Conservation (phyloP, 306 rosid genomes). For the peach (Prunus persica) region Prunus_persica_NCBIv2 NC_034015.1:18266001-18266500, state of each 20-base stretch:
- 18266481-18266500: constrained; percentile 53
- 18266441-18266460: constrained; percentile 51
- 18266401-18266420: constrained; percentile 36
- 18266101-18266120: background rate
- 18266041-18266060: background rate
- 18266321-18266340: background rate
- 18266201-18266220: constrained; percentile 5
- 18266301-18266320: constrained; percentile 49
- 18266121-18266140: background rate
- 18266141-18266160: constrained; percentile 13
- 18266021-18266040: background rate
- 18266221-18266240: constrained; percentile 79
- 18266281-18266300: constrained; percentile 86
- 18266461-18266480: constrained; percentile 47
- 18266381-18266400: background rate
- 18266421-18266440: constrained; percentile 52
- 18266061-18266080: background rate
- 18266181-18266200: background rate
- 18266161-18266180: constrained; percentile 16
- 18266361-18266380: background rate
- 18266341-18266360: background rate
- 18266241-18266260: constrained; percentile 78
- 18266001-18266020: constrained; percentile 93
- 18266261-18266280: constrained; percentile 60
- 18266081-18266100: background rate